Evolutionary conservation across 2,329 filamentous ascomycete genomes (phyloP).

Genomic region (Polychaeton citri): DNA sequence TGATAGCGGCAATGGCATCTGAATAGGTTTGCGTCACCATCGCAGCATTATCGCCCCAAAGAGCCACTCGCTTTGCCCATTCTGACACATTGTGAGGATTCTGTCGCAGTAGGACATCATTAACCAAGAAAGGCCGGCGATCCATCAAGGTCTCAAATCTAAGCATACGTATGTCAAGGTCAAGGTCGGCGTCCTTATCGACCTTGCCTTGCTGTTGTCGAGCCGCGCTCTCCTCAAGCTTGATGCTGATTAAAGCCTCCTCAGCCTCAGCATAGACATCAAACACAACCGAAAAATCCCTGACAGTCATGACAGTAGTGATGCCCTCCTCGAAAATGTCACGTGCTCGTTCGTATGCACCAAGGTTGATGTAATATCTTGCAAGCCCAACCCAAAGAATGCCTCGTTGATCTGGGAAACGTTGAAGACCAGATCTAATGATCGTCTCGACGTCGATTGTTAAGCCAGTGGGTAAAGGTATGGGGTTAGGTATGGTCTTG

Average conservation of each 20-base stretch:
- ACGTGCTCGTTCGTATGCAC: constrained; percentile 81
- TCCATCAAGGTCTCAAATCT: constrained; percentile 98
- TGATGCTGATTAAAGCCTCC: constrained; percentile 79
- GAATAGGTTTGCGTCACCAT: constrained; percentile 93
- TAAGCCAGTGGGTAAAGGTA: constrained; percentile 65
- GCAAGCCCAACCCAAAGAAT: constrained; percentile 91
- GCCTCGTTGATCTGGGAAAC: constrained; percentile 86
- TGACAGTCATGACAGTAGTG: constrained; percentile 95
- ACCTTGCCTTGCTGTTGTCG: constrained; percentile 66
- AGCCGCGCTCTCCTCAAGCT: constrained; percentile 76
- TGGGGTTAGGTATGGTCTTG: constrained; percentile 41
- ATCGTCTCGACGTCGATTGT: constrained; percentile 88
- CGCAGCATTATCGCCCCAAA: constrained; percentile 87
- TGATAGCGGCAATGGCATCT: constrained; percentile 80
- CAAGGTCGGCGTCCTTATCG: constrained; percentile 78
- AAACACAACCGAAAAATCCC: constrained; percentile 92
- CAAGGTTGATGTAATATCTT: constrained; percentile 90
- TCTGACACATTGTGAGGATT: constrained; percentile 94
- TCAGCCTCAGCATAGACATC: constrained; percentile 96
- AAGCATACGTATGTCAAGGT: constrained; percentile 94
- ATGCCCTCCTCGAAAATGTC: constrained; percentile 95
- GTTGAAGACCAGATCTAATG: constrained; percentile 76
- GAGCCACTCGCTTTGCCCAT: constrained; percentile 90
- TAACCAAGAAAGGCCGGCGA: constrained; percentile 83
- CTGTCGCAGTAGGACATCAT: constrained; percentile 87